Evolutionary conservation across 2,329 filamentous ascomycete species (phyloP).

Genomic region (Fusarium zealandicum): DNA sequence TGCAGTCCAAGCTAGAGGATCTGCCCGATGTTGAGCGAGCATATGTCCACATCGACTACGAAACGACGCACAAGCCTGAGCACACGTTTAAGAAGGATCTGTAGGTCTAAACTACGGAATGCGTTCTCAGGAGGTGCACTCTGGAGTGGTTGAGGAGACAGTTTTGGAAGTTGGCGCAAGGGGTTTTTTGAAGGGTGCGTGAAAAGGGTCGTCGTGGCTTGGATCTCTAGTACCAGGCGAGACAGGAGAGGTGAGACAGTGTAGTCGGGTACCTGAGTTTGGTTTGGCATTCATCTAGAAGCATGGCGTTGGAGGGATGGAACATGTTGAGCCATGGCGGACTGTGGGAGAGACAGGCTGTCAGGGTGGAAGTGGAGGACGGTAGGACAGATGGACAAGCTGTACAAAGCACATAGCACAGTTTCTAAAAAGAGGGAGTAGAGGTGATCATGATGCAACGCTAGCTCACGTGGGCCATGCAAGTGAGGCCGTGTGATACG

Average conservation of each 20-base stretch:
- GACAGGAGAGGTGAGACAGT: slow-evolving; percentile 20
- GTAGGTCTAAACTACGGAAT: slow-evolving; percentile 41
- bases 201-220: neutral
- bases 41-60: slow-evolving; percentile 97
- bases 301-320: neutral
- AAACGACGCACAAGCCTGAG: slow-evolving; percentile 94
- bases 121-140: slow-evolving; percentile 10
- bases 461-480: slow-evolving; percentile 22
- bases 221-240: neutral
- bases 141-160: slow-evolving; percentile 12
- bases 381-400: neutral
- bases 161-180: neutral
- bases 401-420: slow-evolving; percentile 1
- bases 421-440: neutral
- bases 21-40: slow-evolving; percentile 91
- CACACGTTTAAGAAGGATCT: slow-evolving; percentile 70
- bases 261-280: slow-evolving; percentile 1
- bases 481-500: slow-evolving; percentile 21
- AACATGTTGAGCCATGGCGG: neutral
- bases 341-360: neutral
- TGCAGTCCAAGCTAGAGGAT: slow-evolving; percentile 93
- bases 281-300: slow-evolving; percentile 13
- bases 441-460: slow-evolving; percentile 20
- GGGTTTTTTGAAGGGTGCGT: neutral
- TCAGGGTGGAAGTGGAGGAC: neutral